These are phyloP conservation scores for Colletotrichum horii DNA, from an alignment of 2,329 filamentous ascomycete genomes.

Conservation along the genomic window DNA sequence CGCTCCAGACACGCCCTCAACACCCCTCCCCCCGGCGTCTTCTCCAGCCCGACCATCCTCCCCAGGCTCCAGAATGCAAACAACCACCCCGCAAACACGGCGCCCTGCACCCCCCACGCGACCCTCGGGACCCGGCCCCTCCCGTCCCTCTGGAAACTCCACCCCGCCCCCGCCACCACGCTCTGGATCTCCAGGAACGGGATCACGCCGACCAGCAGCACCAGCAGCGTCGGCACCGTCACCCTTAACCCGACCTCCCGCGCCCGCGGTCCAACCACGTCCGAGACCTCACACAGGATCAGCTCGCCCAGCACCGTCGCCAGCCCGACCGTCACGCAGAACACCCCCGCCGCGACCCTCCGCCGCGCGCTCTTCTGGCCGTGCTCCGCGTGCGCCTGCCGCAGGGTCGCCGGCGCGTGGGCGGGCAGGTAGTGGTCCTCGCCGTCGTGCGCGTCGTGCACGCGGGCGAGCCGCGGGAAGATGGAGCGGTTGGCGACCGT, in stretches of 20 bases:
- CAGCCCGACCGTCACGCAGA: constrained; percentile 78
- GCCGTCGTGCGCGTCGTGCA: constrained; percentile 56
- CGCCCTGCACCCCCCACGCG: constrained; percentile 68
- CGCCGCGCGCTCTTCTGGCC: constrained; percentile 56
- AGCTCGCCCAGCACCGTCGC: constrained; percentile 80
- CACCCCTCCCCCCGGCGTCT: constrained; percentile 31
- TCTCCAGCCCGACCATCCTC: constrained; percentile 53
- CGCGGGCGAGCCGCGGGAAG: constrained; percentile 73
- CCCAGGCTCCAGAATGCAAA: constrained; percentile 79
- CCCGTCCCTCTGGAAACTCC: constrained; percentile 64
- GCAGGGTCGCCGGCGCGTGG: constrained; percentile 64
- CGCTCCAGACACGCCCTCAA: constrained; percentile 66
- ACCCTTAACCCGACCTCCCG: constrained; percentile 71
- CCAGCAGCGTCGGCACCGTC: constrained; percentile 73
- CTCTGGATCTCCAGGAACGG: constrained; percentile 81
- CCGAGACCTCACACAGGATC: constrained; percentile 84
- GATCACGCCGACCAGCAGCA: constrained; percentile 75
- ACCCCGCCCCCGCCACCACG: constrained; percentile 61
- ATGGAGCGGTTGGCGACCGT: constrained; percentile 69
- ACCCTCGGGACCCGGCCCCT: constrained; percentile 62
- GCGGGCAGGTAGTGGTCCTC: constrained; percentile 67
- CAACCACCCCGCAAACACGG: constrained; percentile 72
- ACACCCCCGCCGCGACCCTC: constrained; percentile 66
- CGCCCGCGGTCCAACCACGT: constrained; percentile 71
- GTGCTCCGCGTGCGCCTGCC: constrained; percentile 64